Evolutionary conservation across 2,329 filamentous ascomycete species (phyloP), one percentile per base, ranked within the genome.

Genomic region (Arthrobotrys sinensis): DNA sequence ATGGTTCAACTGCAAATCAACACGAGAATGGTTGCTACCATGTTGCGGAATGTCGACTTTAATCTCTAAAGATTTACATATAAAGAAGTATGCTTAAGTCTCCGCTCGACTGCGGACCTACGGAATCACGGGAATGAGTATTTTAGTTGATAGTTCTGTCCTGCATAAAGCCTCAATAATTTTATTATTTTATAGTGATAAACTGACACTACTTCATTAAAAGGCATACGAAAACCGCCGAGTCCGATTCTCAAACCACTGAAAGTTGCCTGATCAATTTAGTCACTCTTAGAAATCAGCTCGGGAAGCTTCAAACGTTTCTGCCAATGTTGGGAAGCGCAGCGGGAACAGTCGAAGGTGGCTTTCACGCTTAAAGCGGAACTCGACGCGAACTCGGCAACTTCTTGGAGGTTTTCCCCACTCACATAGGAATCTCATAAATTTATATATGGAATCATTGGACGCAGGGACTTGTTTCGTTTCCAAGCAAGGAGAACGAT

Each of bases 371-470:
- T 28, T 19, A 55, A 28, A 55, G 34, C 28, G 52, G 52, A 55
- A 55, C 28, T 55, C 52, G 52, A 55, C 34, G 52, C 52, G 52
- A 55, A 36, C 52, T 24, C n/a, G 48, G 48, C 12, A 55, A 36
- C 52, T 14, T 38, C 24, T 34, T 55, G 12, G 52, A 55, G 21
- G 32, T 32, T 36, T 36, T 11, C 52, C 36, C 52, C 52, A 34
- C 52, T 28, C 48, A 52, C 32, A 38, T 38, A 12, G 12, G 7
- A 38, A 12, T 12, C 52, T 36, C 28, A 34, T 24, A 11, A 4
- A 55, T 19, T 55, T 55, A 55, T 55, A 55, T 55, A 36, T 55
- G 52, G 52, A 55, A 55, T 6, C n/a, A 38, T 36, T 12, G 4
- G 10, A 36, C n/a, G 32, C 52, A 55, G 32, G n/a, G 32, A 8